Percentiles rank a stretch among this genome's conserved stretches.
Evolutionary conservation across 2,329 filamentous ascomycete genomes (phyloP).

Genomic region (Orbilia blumenaviensis): DNA sequence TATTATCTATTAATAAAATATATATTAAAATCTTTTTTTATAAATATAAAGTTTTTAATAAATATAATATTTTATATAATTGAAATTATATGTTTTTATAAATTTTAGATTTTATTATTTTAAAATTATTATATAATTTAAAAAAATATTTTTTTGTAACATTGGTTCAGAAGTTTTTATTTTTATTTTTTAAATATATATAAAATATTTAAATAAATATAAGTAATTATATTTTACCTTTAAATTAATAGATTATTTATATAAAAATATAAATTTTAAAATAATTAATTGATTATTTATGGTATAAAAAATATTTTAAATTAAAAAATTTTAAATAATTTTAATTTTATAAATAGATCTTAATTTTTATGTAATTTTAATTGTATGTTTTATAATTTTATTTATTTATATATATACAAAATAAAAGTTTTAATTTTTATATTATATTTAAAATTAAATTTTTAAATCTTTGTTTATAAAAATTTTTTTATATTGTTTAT

Average conservation of each 20-base stretch:
- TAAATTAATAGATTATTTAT: neutral
- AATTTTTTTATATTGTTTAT: neutral
- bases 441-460: neutral
- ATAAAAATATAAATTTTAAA: neutral
- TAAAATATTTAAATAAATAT: constrained; percentile 16
- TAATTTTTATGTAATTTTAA: neutral
- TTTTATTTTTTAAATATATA: neutral
- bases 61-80: constrained; percentile 21
- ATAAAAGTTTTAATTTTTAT: constrained; percentile 54
- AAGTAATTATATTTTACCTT: neutral
- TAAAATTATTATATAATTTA: neutral
- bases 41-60: constrained; percentile 19
- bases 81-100: neutral
- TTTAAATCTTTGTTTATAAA: neutral
- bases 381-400: neutral
- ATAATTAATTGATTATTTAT: neutral
- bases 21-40: constrained; percentile 8
- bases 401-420: neutral
- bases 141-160: neutral
- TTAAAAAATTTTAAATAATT: neutral
- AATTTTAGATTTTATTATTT: neutral
- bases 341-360: neutral
- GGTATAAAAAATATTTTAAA: constrained; percentile 15
- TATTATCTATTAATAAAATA: neutral
- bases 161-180: neutral